A percentile compares a stretch with the other conserved stretches of the same genome.
Conservation (phyloP, 148 eudicot species). For the Camellia sinensis region DNA sequence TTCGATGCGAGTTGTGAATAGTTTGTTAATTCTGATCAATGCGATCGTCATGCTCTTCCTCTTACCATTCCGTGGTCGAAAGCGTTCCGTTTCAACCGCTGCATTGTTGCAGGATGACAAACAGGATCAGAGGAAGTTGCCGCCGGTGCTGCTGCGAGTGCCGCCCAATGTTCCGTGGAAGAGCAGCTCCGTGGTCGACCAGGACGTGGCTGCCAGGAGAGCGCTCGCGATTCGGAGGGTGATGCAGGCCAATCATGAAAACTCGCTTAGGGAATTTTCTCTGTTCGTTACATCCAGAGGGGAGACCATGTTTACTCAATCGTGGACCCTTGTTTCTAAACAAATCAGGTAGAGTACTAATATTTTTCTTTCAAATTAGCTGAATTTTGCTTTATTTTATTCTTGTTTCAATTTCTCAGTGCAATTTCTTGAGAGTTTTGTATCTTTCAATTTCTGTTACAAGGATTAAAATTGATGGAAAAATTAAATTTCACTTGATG, state of each 20-base stretch:
- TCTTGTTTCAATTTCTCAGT: background rate
- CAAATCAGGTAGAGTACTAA: conserved; percentile 35
- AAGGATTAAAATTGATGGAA: too few species aligned
- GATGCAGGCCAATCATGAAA: conserved; percentile 33
- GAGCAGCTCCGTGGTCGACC: conserved; percentile 38
- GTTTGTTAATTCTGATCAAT: too few species aligned
- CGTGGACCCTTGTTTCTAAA: conserved; percentile 60
- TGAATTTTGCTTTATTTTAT: background rate
- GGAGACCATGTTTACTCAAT: conserved; percentile 66
- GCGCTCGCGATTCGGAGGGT: conserved; percentile 62
- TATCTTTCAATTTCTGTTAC: too few species aligned
- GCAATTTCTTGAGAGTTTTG: background rate
- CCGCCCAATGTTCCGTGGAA: conserved; percentile 44
- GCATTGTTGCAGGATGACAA: conserved; percentile 22
- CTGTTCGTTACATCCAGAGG: conserved; percentile 48
- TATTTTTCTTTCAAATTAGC: background rate
- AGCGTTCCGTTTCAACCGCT: conserved; percentile 6
- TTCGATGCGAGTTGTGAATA: too few species aligned
- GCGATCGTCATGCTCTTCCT: conserved; percentile 16
- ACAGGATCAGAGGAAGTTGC: background rate
- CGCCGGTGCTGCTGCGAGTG: conserved; percentile 27
- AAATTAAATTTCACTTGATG: too few species aligned
- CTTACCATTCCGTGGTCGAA: conserved; percentile 38
- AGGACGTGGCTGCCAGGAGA: conserved; percentile 60
- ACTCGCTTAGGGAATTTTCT: conserved; percentile 43